Conservation (phyloP, 2,329 filamentous ascomycete genomes). For the Cercospora janseana region DNA sequence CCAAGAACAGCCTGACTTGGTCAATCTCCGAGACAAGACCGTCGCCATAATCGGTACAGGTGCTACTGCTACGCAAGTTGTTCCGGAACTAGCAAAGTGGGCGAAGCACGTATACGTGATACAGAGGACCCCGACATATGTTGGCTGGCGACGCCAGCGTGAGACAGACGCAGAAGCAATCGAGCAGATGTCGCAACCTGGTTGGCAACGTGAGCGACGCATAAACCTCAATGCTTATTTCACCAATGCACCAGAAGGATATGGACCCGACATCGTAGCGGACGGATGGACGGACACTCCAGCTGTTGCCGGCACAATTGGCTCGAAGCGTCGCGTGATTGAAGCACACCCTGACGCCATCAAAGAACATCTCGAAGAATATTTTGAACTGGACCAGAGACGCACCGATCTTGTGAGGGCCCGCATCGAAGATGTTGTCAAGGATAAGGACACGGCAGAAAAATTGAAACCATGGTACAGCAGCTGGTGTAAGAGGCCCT, state of each 20-base stretch:
- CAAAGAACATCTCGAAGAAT: background rate
- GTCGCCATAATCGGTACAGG: slow-evolving; percentile 48
- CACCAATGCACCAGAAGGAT: background rate
- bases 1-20: slow-evolving; percentile 29
- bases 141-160: slow-evolving; percentile 39
- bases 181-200: slow-evolving; percentile 38
- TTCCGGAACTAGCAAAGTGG: slow-evolving; percentile 43
- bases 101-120: slow-evolving; percentile 43
- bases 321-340: background rate
- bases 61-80: slow-evolving; percentile 44
- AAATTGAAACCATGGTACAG: slow-evolving; percentile 60
- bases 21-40: slow-evolving; percentile 41
- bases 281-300: slow-evolving; percentile 10
- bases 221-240: slow-evolving; percentile 41
- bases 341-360: background rate
- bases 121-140: slow-evolving; percentile 44
- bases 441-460: slow-evolving; percentile 52
- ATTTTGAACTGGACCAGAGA: slow-evolving; percentile 41
- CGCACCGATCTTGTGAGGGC: slow-evolving; percentile 47
- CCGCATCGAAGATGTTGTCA: slow-evolving; percentile 53
- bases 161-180: slow-evolving; percentile 43
- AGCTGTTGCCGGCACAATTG: slow-evolving; percentile 10
- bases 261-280: background rate
- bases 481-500: slow-evolving; percentile 62
- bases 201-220: slow-evolving; percentile 52